Conservation (phyloP, 192 early-diverging fungal genomes). For the Coemansia sp. region DNA sequence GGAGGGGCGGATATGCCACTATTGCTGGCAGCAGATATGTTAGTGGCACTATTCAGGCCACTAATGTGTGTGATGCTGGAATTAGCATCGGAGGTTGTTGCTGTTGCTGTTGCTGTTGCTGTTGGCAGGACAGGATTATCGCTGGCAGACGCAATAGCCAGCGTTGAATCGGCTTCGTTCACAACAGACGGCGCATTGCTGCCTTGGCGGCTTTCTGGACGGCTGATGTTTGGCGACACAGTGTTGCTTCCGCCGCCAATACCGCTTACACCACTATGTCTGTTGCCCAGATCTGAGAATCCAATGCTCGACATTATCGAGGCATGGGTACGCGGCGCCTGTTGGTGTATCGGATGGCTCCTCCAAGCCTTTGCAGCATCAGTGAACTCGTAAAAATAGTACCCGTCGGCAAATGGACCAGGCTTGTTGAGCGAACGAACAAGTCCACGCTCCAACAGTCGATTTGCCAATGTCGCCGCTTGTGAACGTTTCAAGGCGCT, state of each 20-base stretch:
- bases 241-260: slow-evolving; percentile 16
- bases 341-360: slow-evolving; percentile 9
- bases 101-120: background rate
- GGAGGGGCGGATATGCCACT: background rate
- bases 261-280: slow-evolving; percentile 1
- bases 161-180: slow-evolving; percentile 12
- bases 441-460: slow-evolving; percentile 72
- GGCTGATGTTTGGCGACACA: slow-evolving; percentile 34
- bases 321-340: slow-evolving; percentile 11
- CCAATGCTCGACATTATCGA: slow-evolving; percentile 29
- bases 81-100: background rate
- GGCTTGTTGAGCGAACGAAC: slow-evolving; percentile 62
- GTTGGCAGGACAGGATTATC: background rate
- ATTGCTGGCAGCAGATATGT: background rate
- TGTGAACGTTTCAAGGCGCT: slow-evolving; percentile 74
- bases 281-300: slow-evolving; percentile 16
- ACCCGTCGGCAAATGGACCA: slow-evolving; percentile 84
- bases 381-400: slow-evolving; percentile 75
- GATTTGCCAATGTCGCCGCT: slow-evolving; percentile 78
- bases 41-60: background rate
- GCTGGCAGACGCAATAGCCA: background rate
- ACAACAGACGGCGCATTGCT: slow-evolving; percentile 38
- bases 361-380: slow-evolving; percentile 19
- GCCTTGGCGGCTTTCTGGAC: slow-evolving; percentile 48
- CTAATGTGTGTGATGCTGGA: background rate